Conservation (phyloP, 495 filamentous ascomycete genomes). For the Penicillium cosmopolitanum region DNA sequence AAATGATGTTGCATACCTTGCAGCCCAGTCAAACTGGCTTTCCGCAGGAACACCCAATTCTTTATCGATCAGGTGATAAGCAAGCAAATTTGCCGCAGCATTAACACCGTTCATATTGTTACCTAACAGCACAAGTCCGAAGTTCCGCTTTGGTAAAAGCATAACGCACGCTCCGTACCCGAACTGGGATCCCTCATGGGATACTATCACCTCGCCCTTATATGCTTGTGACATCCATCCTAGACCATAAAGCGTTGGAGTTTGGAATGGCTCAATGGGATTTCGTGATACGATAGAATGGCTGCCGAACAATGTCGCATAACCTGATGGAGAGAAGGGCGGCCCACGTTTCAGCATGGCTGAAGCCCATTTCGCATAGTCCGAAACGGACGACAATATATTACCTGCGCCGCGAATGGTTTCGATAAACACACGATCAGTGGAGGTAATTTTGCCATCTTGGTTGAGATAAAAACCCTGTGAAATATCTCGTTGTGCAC, state of each 20-base stretch:
- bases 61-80: conserved; percentile 16
- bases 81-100: conserved; percentile 12
- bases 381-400: conserved; percentile 12
- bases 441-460: conserved; percentile 7
- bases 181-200: conserved; percentile 10
- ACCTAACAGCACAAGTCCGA: conserved; percentile 14
- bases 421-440: conserved; percentile 3
- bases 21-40: conserved; percentile 12
- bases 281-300: conserved; percentile 11
- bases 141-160: conserved; percentile 11
- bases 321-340: conserved; percentile 7
- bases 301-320: conserved; percentile 9
- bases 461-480: conserved; percentile 8
- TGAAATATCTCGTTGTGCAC: conserved; percentile 11
- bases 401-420: conserved; percentile 13
- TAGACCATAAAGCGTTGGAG: conserved; percentile 10
- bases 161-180: conserved; percentile 15
- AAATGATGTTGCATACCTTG: conserved; percentile 11
- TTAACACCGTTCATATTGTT: conserved; percentile 16
- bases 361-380: conserved; percentile 17
- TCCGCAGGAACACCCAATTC: conserved; percentile 9
- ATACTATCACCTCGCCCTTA: conserved; percentile 12
- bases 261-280: conserved; percentile 11
- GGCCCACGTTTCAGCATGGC: conserved; percentile 10
- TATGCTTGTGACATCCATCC: conserved; percentile 9